phyloP scores from a whole-genome alignment of 2,329 filamentous ascomycete species.

The Fusarium nematophilum region DNA sequence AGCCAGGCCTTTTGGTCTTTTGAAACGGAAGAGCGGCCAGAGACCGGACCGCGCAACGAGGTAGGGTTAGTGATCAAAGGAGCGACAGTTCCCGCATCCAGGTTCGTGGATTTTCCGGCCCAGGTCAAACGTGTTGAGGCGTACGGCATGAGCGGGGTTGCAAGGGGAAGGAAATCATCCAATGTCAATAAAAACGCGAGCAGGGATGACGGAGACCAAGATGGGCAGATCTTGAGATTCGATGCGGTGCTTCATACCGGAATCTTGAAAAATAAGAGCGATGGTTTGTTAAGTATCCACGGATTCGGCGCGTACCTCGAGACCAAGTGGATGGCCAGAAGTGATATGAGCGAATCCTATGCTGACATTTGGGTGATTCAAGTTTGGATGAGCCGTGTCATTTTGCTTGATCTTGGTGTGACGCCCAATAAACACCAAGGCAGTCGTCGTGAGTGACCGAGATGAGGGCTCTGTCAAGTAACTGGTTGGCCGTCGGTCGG shows the following conservation, averaged over 20 bases:
- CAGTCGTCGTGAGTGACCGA: slow-evolving; percentile 26
- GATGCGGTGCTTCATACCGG: slow-evolving; percentile 7
- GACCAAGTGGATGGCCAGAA: too few species aligned
- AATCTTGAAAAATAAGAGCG: slow-evolving; percentile 8
- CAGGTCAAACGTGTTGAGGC: slow-evolving; percentile 13
- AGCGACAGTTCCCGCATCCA: slow-evolving; percentile 36
- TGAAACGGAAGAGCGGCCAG: neutral
- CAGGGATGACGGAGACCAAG: slow-evolving; percentile 34
- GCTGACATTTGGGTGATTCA: neutral
- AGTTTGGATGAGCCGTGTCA: neutral
- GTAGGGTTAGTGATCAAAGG: slow-evolving; percentile 4
- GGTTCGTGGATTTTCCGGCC: slow-evolving; percentile 38
- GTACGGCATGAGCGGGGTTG: slow-evolving; percentile 18
- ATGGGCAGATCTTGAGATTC: slow-evolving; percentile 41
- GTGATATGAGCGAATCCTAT: too few species aligned
- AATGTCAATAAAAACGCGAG: slow-evolving; percentile 32
- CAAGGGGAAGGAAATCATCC: slow-evolving; percentile 34
- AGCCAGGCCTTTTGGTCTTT: neutral
- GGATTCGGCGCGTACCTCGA: neutral
- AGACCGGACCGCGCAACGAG: neutral
- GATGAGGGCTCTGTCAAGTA: slow-evolving; percentile 4
- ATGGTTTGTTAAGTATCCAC: neutral
- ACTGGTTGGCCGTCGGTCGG: slow-evolving; percentile 5
- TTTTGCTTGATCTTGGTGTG: neutral
- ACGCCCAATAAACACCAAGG: slow-evolving; percentile 1